phyloP scores from a whole-genome alignment of 1,284 basidiomycete genomes.

The Malassezia pachydermatis region DNA sequence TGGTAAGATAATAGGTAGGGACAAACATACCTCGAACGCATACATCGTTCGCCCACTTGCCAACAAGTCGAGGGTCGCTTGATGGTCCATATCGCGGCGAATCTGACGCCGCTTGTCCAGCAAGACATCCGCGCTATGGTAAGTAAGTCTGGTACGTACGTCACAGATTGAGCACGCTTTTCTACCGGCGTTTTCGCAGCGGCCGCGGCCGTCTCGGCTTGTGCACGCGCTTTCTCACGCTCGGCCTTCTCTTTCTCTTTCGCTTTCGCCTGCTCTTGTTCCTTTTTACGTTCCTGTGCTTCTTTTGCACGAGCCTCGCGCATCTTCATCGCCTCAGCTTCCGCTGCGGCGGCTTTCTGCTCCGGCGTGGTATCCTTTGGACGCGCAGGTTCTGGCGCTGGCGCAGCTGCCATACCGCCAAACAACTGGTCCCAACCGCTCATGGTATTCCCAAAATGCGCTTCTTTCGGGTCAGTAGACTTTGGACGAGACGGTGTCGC shows the following conservation, averaged over 20 bases:
- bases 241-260: constrained; percentile 5
- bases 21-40: no score
- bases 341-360: constrained; percentile 11
- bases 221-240: constrained; percentile 1
- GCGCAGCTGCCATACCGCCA: constrained; percentile 9
- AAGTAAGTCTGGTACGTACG: no score
- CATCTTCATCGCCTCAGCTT: not conserved
- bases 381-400: not conserved
- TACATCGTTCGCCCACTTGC: constrained; percentile 5
- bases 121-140: no score
- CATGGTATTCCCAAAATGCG: constrained; percentile 15
- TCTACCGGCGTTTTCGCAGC: constrained; percentile 6
- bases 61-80: not conserved
- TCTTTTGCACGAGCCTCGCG: constrained; percentile 12
- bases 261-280: constrained; percentile 3
- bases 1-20: no score
- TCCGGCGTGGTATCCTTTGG: constrained; percentile 16
- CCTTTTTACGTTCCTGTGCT: not conserved
- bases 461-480: not conserved
- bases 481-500: not conserved
- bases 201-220: not conserved
- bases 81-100: no score
- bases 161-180: not conserved
- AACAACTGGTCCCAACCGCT: constrained; percentile 20
- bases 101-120: no score